A percentile compares a stretch with the other conserved stretches of the same genome.
Conservation (phyloP, 2,329 filamentous ascomycete genomes). For the Microsporum audouinii region DNA sequence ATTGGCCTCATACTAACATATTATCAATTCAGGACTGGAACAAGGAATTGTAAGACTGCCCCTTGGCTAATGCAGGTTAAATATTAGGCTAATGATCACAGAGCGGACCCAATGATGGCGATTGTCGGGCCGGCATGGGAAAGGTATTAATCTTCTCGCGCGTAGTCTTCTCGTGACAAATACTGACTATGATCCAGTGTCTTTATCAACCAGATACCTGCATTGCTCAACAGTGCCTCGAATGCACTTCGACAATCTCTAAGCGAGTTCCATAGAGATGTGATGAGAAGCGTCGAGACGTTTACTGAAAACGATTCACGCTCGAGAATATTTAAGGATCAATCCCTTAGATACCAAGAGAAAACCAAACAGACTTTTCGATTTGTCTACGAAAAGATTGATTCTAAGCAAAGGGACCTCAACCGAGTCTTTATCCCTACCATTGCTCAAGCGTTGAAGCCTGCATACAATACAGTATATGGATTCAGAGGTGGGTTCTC, state of each 20-base stretch:
- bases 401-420: slow-evolving; percentile 1
- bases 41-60: slow-evolving; percentile 7
- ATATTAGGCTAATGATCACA: slow-evolving; percentile 3
- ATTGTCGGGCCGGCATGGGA: slow-evolving; percentile 7
- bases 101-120: slow-evolving; percentile 7
- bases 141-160: neutral
- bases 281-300: neutral
- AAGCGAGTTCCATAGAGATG: neutral
- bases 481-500: neutral
- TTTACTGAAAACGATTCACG: neutral
- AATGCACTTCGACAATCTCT: neutral
- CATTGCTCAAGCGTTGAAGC: neutral
- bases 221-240: neutral
- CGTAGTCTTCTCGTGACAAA: neutral
- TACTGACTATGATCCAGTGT: neutral
- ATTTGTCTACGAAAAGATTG: neutral
- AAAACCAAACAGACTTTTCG: neutral
- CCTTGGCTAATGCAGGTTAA: neutral
- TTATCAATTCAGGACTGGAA: slow-evolving; percentile 9
- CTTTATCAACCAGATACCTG: slow-evolving; percentile 3
- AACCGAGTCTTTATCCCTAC: neutral
- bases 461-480: neutral
- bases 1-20: neutral
- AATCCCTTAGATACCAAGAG: neutral
- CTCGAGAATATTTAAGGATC: neutral